Evolutionary conservation across 768 basidiomycete genomes (phyloP), one percentile per base, ranked within the genome.

Genomic region (Paxillus involutus): DNA sequence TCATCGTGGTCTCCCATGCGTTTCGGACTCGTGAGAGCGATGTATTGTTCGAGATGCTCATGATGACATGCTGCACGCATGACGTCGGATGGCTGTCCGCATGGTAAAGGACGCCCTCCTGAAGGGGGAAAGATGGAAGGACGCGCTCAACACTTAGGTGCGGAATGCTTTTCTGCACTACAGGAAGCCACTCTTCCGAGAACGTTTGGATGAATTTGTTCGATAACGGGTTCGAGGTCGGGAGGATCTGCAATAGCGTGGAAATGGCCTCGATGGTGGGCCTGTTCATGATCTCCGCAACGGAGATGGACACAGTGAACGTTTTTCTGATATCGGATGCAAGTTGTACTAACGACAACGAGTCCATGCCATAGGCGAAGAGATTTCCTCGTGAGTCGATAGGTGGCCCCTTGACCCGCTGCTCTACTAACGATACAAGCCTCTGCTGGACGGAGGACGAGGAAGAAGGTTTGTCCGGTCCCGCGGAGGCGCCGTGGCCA

Each of bases 31-130:
- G 53, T 6, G 51, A 3, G 0, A 73, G 14, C 10, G 68, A 63
- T 0, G 59, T 55, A 21, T 53, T 52, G 7, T 55, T 47, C 14
- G 66, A 60, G 46, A 73, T 60, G 13, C 59, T 56, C 51, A 78
- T 52, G 3, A 78, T 53, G 37, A 78, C 63, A 57, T 79, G 78
- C 48, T 80, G 78, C 11, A 80, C 75, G 58, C 77, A 79, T 49
- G 77, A 68, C 1, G 68, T 66, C 39, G 69, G 64, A 24, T 65
- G 55, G n/a, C 70, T 67, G 32, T 68, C 68, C 5, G 77, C 75
- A 35, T 74, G 70, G 46, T 74, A 72, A 47, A 80, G 60, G 16
- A 80, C 73, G 19, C 79, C 79, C 62, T 78, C 77, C 53, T 80
- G 79, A 13, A 79, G 67, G 17, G 77, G 67, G 49, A 79, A 77